Evolutionary conservation across 768 basidiomycete genomes (phyloP), one percentile per base, ranked within the genome.

Genomic region (Coprinopsis cinerea): DNA sequence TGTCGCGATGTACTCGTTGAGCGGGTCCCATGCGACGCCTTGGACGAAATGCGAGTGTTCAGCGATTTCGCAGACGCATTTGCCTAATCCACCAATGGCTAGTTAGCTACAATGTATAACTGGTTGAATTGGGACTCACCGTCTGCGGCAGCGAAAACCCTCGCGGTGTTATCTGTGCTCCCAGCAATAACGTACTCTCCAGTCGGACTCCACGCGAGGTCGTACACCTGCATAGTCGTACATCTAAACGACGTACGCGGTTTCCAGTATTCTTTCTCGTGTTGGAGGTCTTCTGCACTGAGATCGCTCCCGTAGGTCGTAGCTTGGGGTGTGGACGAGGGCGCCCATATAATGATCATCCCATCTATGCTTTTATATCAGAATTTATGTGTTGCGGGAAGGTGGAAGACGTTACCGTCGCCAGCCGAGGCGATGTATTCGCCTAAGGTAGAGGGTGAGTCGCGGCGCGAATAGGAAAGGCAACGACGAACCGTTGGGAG

Each of bases 41-140:
- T 99, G 96, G 0, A 99, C 96, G 62, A 90, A 97, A 66, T 98
- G 95, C 27, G 78, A 82, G 66, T 99, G 96, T 60, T 98, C 95
- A 1, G 90, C 86, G 53, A 94, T 87, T 64, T 93, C 90, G 57
- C 83, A 81, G 11, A 96, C 77, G 59, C 88, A 89, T 73, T 87
- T 85, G 24, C 92, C 92, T 92, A 59, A 23, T 32, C 7, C 7
- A 9, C 34, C 20, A 34, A 32, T 6, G 23, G 3, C 23, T 30
- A 27, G 23, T 48, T 35, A 30, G 59, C 43, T 47, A 36, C 27
- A 32, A 45, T 46, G 28, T 17, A 45, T 23, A 23, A 26, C 22
- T 39, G 28, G 43, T 20, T 11, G 46, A 44, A 37, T 43, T 20
- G 23, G 27, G 36, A 60, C 76, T 44, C 55, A 87, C 89, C 90